A percentile compares a stretch with the other conserved stretches of the same genome.
Evolutionary conservation across 225 moss, liverwort and hornwort genomes (phyloP).

Genomic region (Anthoceros angustus): DNA sequence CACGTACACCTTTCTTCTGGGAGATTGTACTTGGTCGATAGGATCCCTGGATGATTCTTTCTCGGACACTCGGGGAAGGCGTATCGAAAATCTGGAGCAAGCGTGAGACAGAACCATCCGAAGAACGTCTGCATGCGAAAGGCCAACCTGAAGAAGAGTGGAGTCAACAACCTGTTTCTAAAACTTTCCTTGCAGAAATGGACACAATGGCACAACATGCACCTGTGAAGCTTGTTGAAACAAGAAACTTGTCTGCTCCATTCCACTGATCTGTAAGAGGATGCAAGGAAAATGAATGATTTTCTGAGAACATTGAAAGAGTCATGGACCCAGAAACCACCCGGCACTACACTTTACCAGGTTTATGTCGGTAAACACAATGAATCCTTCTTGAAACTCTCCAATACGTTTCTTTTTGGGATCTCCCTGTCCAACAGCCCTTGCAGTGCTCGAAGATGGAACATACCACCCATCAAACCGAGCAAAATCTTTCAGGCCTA

Average conservation of each 20-base stretch:
- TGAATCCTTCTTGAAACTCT: conserved; percentile 22
- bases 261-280: conserved; percentile 68
- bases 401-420: conserved; percentile 11
- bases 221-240: conserved; percentile 95
- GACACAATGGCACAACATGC: conserved; percentile 6
- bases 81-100: conserved; percentile 37
- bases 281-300: background rate
- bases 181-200: background rate
- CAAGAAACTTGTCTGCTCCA: conserved; percentile 98
- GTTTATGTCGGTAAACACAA: conserved; percentile 88
- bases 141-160: conserved; percentile 40
- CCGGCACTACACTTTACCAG: conserved; percentile 29
- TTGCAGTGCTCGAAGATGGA: conserved; percentile 16
- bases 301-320: background rate
- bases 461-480: conserved; percentile 90
- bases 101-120: conserved; percentile 50
- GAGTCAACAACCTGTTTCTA: background rate
- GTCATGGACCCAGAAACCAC: conserved; percentile 6
- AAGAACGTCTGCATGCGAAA: conserved; percentile 69
- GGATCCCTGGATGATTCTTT: background rate
- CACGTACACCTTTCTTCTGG: conserved; percentile 55
- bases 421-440: conserved; percentile 14
- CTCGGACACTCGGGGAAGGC: conserved; percentile 18
- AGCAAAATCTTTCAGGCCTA: conserved; percentile 74
- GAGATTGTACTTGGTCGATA: conserved; percentile 5